Evolutionary conservation across 2,329 filamentous ascomycete genomes (phyloP).

Genomic region (Acephala macrosclerotiorum): DNA sequence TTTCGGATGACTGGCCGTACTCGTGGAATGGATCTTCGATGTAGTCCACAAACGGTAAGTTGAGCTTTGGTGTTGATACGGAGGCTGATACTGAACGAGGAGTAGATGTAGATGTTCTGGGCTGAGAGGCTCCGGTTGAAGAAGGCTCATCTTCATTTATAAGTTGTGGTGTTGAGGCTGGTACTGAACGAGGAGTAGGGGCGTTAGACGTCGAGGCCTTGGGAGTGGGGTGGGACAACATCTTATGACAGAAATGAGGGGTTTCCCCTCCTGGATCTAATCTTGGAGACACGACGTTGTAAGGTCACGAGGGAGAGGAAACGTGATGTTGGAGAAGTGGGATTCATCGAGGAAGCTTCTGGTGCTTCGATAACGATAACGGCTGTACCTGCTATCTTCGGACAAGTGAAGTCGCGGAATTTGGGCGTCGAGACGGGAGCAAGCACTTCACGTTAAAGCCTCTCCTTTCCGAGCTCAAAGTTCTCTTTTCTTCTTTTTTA

Average conservation of each 20-base stretch:
- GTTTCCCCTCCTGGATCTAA: not conserved
- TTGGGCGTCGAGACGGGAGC: slow-evolving; percentile 10
- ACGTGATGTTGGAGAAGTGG: slow-evolving; percentile 11
- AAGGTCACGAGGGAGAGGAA: not conserved
- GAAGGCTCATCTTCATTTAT: not conserved
- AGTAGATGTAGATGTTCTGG: not conserved
- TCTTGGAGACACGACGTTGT: not conserved
- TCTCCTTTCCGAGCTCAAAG: slow-evolving; percentile 10
- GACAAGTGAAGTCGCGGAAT: slow-evolving; percentile 23
- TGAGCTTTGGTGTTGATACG: slow-evolving; percentile 13
- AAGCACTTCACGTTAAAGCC: slow-evolving; percentile 8
- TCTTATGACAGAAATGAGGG: not conserved
- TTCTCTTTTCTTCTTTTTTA: slow-evolving; percentile 6
- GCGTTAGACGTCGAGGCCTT: not conserved
- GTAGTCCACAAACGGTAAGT: slow-evolving; percentile 16
- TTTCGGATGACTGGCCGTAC: slow-evolving; percentile 27
- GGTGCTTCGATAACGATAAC: too few relatives aligned
- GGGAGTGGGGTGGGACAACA: slow-evolving; percentile 11
- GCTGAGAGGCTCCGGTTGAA: too few relatives aligned
- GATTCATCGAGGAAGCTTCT: slow-evolving; percentile 9
- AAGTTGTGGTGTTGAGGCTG: not conserved
- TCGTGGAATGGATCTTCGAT: slow-evolving; percentile 34
- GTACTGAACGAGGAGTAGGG: not conserved
- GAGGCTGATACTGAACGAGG: not conserved
- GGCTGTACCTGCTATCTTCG: too few relatives aligned